A percentile compares a stretch with the other conserved stretches of the same genome.
Evolutionary conservation across 805 yeast genomes (phyloP).

Genomic region (Millerago galiae): DNA sequence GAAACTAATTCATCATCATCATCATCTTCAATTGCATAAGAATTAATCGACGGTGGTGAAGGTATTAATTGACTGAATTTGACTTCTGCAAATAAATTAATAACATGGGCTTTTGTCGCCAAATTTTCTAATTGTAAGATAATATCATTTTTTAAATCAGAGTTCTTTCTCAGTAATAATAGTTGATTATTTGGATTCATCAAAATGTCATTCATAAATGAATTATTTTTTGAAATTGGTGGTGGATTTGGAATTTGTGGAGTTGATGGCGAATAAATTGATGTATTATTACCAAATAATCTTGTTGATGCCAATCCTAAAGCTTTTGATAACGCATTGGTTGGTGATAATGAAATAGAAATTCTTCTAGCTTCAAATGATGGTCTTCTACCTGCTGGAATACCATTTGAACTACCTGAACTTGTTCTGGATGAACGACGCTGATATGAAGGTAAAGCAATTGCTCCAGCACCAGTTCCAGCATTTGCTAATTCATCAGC

Average conservation of each 20-base stretch:
- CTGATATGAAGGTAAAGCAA: slow-evolving; percentile 26
- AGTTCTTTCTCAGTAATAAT: slow-evolving; percentile 4
- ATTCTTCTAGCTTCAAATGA: slow-evolving; percentile 48
- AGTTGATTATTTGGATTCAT: slow-evolving; percentile 7
- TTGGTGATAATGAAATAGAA: slow-evolving; percentile 65
- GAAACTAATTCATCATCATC: slow-evolving; percentile 26
- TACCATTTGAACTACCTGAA: slow-evolving; percentile 36
- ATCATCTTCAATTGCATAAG: slow-evolving; percentile 32
- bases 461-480: slow-evolving; percentile 45
- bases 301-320: slow-evolving; percentile 83
- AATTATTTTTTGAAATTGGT: slow-evolving; percentile 5
- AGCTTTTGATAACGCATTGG: slow-evolving; percentile 85
- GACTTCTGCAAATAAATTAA: slow-evolving; percentile 83
- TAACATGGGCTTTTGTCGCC: slow-evolving; percentile 88
- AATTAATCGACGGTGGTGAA: slow-evolving; percentile 37
- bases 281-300: slow-evolving; percentile 53
- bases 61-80: slow-evolving; percentile 84
- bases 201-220: slow-evolving; percentile 9
- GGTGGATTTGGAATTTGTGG: slow-evolving; percentile 7
- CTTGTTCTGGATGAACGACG: slow-evolving; percentile 39
- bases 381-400: slow-evolving; percentile 41
- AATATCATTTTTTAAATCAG: slow-evolving; percentile 24
- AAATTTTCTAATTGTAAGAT: slow-evolving; percentile 55
- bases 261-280: slow-evolving; percentile 9
- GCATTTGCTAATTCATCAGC: slow-evolving; percentile 85